Evolutionary conservation across 306 rosid species (phyloP), one percentile per base, ranked within the genome.

Genomic region (Sophora flavescens): DNA sequence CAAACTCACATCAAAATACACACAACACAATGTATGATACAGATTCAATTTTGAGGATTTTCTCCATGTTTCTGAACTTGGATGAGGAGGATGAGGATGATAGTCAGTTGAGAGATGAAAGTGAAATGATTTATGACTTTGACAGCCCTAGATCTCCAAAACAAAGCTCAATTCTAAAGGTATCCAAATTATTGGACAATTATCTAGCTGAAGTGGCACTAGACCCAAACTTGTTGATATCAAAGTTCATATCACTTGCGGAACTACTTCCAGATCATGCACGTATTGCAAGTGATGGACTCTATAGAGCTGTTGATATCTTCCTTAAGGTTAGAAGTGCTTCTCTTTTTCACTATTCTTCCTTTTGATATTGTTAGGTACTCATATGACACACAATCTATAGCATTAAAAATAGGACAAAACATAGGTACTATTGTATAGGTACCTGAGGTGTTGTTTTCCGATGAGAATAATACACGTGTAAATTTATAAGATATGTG

Each of bases 211-310:
- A 96, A 84, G 90, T 96, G 7, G 97, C 98, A n/a, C 60, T 96
- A 6, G 99, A 96, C 86, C 44, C 98, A 15, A 92, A 87, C 74
- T 75, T 92, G 89, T 61, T 72, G 80, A 92, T 97, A 14, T 75
- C 91, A 13, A 96, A 91, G 86, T 92, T 92, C 88, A 96, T 87
- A 61, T 86, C 89, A 41, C 87, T 96, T 2, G 87, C 97, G 7
- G 99, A 96, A 59, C 83, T 92, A 32, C 98, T 96, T 72, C 99
- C 98, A 6, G 98, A 96, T 81, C 99, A 96, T 59, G 99, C 99
- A 6, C 89, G 99, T 11, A 64, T 85, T 22, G 84, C 88, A 10
- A 93, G 99, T 17, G 99, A 92, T 85, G 99, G 96, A 54, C 85
- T 92, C 66, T 96, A 96, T 50, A 81, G 98, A 86, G 93, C 98